These are phyloP conservation scores for Hypoxylon subgilvum DNA, from an alignment of 495 filamentous ascomycete species.

Conservation along the genomic window DNA sequence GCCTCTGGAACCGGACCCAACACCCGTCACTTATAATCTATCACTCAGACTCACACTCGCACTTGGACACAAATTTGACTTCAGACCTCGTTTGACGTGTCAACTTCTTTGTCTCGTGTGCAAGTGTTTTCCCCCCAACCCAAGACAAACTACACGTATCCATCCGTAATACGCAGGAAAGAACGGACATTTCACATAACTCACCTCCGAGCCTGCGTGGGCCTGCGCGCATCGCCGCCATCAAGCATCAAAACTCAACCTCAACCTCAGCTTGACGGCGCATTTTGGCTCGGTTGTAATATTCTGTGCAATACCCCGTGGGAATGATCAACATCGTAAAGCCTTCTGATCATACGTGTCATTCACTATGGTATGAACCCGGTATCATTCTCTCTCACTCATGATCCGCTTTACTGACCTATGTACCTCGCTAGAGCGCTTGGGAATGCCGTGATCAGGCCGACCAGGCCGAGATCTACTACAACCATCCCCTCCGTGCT, in stretches of 20 bases:
- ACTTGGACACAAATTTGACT: constrained; percentile 1
- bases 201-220: background rate
- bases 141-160: too few relatives aligned
- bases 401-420: background rate
- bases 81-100: constrained; percentile 1
- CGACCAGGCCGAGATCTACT: constrained; percentile 49
- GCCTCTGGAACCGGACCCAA: background rate
- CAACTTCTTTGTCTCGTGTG: constrained; percentile 15
- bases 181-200: too few relatives aligned
- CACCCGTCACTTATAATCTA: too few relatives aligned
- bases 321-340: constrained; percentile 13
- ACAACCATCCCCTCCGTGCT: constrained; percentile 47
- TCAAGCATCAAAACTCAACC: too few relatives aligned
- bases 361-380: constrained; percentile 24
- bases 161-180: too few relatives aligned
- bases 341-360: constrained; percentile 2
- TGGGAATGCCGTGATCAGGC: constrained; percentile 52
- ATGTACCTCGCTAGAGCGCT: constrained; percentile 30
- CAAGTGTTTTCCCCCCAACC: too few relatives aligned
- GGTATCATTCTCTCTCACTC: background rate
- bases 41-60: constrained; percentile 2
- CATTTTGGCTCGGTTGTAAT: background rate
- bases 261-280: too few relatives aligned
- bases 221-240: background rate
- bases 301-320: background rate